phyloP scores from a whole-genome alignment of 257 asterid species.

The Dorcoceras hygrometricum region DNA sequence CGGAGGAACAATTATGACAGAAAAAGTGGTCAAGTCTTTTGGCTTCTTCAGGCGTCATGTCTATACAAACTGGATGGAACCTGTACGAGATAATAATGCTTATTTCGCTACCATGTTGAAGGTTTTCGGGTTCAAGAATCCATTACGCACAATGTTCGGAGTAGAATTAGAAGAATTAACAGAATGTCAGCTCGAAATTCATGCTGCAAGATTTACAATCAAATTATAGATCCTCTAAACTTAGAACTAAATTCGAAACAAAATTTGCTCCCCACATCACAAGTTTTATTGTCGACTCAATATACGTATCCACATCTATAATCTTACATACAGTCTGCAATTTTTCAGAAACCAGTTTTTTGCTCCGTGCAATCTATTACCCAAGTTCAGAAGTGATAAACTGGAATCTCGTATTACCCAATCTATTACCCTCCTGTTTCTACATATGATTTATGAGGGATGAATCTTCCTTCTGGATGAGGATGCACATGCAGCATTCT shows the following conservation, averaged over 20 bases:
- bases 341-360: too few relatives aligned
- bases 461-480: neutral
- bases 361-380: neutral
- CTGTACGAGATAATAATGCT: constrained; percentile 40
- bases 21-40: constrained; percentile 65
- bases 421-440: neutral
- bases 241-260: neutral
- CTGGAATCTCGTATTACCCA: too few relatives aligned
- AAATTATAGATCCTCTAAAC: neutral
- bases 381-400: neutral
- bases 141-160: neutral
- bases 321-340: neutral
- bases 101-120: constrained; percentile 12
- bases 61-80: constrained; percentile 86
- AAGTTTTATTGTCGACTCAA: neutral
- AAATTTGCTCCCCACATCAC: neutral
- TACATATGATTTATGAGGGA: neutral
- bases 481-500: neutral
- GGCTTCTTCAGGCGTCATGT: constrained; percentile 73
- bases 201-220: neutral
- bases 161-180: constrained; percentile 3
- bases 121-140: constrained; percentile 7
- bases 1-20: constrained; percentile 68
- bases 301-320: neutral
- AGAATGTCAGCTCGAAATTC: neutral